phyloP scores from a whole-genome alignment of 116 monocot species.

The Thalassia testudinum region DNA sequence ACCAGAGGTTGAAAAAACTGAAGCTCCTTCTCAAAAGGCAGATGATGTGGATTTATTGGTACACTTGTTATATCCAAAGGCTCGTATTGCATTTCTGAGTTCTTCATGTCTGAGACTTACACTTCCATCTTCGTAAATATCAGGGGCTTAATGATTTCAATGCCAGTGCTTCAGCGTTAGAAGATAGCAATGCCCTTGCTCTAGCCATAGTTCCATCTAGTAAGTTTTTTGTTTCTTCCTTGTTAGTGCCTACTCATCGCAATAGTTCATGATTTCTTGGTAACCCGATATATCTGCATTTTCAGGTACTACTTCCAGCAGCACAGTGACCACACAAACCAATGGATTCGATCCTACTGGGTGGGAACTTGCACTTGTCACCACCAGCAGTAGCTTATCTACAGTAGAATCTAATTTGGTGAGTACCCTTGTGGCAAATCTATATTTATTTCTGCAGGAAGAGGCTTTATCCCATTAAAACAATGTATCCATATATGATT shows the following conservation, averaged over 20 bases:
- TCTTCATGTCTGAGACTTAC: too few relatives aligned
- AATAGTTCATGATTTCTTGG: too few relatives aligned
- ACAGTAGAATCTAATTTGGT: slow-evolving; percentile 15
- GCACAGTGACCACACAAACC: background rate
- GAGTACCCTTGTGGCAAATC: background rate
- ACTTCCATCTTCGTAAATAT: too few relatives aligned
- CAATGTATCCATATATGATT: too few relatives aligned
- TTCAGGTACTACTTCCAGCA: slow-evolving; percentile 1
- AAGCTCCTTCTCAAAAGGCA: slow-evolving; percentile 2
- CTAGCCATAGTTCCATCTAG: slow-evolving; percentile 20
- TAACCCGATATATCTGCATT: background rate
- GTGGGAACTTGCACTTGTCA: slow-evolving; percentile 25
- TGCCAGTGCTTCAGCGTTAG: slow-evolving; percentile 10
- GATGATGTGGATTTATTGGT: slow-evolving; percentile 14
- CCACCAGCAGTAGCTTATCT: slow-evolving; percentile 1
- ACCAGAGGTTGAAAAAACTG: slow-evolving; percentile 2
- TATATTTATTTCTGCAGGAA: too few relatives aligned
- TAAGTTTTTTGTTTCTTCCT: too few relatives aligned
- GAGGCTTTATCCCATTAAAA: too few relatives aligned
- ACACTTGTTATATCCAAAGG: background rate
- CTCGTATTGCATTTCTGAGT: too few relatives aligned
- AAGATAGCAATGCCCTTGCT: slow-evolving; percentile 16
- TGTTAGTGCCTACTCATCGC: too few relatives aligned
- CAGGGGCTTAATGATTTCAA: slow-evolving; percentile 21
- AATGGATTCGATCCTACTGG: slow-evolving; percentile 19